Base-by-base conservation (phyloP, 495 filamentous ascomycete species). In the Aspergillus olivimuriae region DNA sequence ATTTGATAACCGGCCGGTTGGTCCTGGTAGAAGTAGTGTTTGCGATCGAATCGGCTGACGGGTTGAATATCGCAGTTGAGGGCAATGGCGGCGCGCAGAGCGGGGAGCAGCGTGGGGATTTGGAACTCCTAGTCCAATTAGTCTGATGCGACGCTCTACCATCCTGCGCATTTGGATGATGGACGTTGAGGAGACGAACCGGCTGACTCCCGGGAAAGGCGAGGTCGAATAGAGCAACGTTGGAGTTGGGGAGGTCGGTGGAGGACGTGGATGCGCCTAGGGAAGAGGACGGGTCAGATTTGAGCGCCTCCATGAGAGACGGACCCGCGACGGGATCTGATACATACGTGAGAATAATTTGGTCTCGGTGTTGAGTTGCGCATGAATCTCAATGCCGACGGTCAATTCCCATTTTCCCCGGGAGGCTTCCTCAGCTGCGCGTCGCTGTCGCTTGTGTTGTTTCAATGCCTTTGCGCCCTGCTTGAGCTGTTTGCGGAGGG, bases 11-110 rank as follows among this genome's bases (percentile, higher is more conserved):
- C 92, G 0, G 83, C 72, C 5, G 94, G 92, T 58, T 99, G 92
- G 62, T 99, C 92, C 75, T 89, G 91, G 66, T 96, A 94, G 65
- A 96, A 96, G 60, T 99, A 99, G 56, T 99, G 92, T 60, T 99
- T 99, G 38, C 92, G 76, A 64, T 99, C 92, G 62, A 94, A 99
- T 23, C 75, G 75, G 56, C 87, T 94, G 35, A 74, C 73, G 2
- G 62, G 72, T 56, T 89, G 80, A 37, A 96, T 77, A 0, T 80
- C 60, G 64, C 92, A 97, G 34, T 80, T 76, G 23, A 99, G 70
- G 2, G 89, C 89, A 11, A 96, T 60, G 2, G 90, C 91, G 23
- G 92, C 89, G 41, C 92, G 82, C 18, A 99, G 59, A 20, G 92
- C 92, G 26, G 92, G 94, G 12, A 99, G 73, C 17, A 97, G 69